Percentiles rank a stretch among this genome's conserved stretches.
These are phyloP conservation scores for Marasmius oreades DNA, from an alignment of 1,284 basidiomycete genomes.

Conservation along the genomic window DNA sequence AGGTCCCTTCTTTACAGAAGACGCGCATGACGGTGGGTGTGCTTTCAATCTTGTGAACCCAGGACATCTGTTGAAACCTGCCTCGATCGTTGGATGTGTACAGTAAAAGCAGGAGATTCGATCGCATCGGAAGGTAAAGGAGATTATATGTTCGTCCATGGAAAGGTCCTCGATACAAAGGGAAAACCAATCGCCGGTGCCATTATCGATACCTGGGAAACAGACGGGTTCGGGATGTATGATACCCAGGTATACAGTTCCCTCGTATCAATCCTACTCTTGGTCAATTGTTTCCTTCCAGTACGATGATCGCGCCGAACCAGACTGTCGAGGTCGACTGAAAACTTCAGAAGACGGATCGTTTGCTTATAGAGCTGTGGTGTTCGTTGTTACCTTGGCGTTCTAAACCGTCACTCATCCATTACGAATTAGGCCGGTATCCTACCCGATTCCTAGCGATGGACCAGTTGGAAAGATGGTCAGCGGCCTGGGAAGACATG, in stretches of 20 bases:
- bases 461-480: constrained; percentile 75
- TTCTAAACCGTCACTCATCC: not conserved
- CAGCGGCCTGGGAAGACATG: constrained; percentile 59
- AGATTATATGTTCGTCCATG: constrained; percentile 78
- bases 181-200: constrained; percentile 69
- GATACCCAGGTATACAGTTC: constrained; percentile 39
- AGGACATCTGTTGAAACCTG: not conserved
- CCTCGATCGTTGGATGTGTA: not conserved
- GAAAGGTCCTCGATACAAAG: constrained; percentile 58
- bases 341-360: constrained; percentile 59
- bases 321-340: constrained; percentile 79
- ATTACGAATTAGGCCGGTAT: constrained; percentile 43
- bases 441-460: constrained; percentile 82
- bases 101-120: constrained; percentile 56
- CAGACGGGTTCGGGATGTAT: constrained; percentile 67
- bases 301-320: constrained; percentile 54
- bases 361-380: constrained; percentile 73
- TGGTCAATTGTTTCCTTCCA: constrained; percentile 53
- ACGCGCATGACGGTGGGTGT: constrained; percentile 66
- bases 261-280: not conserved
- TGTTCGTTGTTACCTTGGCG: constrained; percentile 40
- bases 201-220: constrained; percentile 83
- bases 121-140: constrained; percentile 83
- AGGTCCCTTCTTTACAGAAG: constrained; percentile 84
- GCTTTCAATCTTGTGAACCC: too few species aligned